Evolutionary conservation across 257 asterid species (phyloP), one percentile per base, ranked within the genome.

Genomic region (Forsythia viridissima): DNA sequence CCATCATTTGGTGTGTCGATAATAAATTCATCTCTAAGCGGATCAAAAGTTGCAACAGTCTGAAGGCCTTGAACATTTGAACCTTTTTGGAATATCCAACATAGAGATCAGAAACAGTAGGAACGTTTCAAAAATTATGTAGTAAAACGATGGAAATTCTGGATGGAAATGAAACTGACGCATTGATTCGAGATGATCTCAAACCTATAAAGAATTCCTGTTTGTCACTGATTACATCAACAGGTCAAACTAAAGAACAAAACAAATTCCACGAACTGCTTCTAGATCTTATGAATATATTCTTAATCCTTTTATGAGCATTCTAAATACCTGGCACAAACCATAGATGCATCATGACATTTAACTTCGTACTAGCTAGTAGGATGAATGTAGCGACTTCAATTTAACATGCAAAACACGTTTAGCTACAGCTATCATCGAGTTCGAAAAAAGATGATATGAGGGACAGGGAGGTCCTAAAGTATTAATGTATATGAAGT

Each of bases 31-130:
- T 92, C 98, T 63, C 81, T 91, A 18, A 91, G 66, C 2, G 93
- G 96, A 90, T 95, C 99, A 59, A 95, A 95, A 65, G 93, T 88
- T 44, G 99, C 97, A 42, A 82, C 69, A 16, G 99, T 95, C 77
- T 93, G 98, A 81, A 95, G 83, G 82, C 99, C 99, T 86, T 95
- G 99, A 48, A 95, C 99, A 66, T 95, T 95, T 79, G 99, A 95
- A 68, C 99, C 99, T 94, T 78, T 72, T 34, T 66, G 70, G 65
- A 80, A 79, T 69, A 85, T 75, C 42, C 80, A 57, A 78, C 48
- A 78, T 38, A 72, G 15, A 71, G 44, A 81, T 73, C 76, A 86
- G 84, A 63, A 4, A 5, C 59, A 52, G 15, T 71, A 9, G 41
- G 30, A 42, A 36, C 5, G 65, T 38, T 72, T 46, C 59, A 43